phyloP scores from a whole-genome alignment of 78 protist species.

The Dictyostelium intermedium region DNA sequence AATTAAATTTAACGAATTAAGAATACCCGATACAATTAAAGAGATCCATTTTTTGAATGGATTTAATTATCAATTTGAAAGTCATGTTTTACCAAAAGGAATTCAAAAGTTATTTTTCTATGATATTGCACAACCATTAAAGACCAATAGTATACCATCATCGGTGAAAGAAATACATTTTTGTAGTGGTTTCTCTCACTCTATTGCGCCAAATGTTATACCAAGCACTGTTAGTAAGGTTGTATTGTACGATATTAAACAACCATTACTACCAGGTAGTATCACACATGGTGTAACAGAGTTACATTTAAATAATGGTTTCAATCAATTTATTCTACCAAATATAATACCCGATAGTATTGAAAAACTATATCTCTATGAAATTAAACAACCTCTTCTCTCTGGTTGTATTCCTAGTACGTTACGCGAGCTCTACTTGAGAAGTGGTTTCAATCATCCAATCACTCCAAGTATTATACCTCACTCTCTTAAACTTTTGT shows the following conservation, averaged over 20 bases:
- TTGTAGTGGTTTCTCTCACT: background rate
- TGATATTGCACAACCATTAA: background rate
- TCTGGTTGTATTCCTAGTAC: background rate
- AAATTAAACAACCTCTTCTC: background rate
- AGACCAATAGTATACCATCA: background rate
- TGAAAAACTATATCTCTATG: background rate
- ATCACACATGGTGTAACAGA: background rate
- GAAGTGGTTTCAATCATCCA: background rate
- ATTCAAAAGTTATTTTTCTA: slow-evolving; percentile 1
- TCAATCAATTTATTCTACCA: background rate
- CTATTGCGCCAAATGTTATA: background rate
- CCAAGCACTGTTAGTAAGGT: background rate
- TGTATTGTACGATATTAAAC: background rate
- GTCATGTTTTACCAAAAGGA: background rate
- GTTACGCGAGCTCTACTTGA: background rate
- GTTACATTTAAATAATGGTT: background rate
- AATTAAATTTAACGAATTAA: background rate
- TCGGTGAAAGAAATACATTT: background rate
- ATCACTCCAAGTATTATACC: background rate
- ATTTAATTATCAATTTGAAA: background rate
- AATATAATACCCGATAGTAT: background rate
- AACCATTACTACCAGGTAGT: background rate
- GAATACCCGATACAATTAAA: background rate
- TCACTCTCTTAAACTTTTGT: background rate
- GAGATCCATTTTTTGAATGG: slow-evolving; percentile 1